phyloP scores from a whole-genome alignment of 192 early-diverging fungal genomes.

The Podila verticillata region DNA sequence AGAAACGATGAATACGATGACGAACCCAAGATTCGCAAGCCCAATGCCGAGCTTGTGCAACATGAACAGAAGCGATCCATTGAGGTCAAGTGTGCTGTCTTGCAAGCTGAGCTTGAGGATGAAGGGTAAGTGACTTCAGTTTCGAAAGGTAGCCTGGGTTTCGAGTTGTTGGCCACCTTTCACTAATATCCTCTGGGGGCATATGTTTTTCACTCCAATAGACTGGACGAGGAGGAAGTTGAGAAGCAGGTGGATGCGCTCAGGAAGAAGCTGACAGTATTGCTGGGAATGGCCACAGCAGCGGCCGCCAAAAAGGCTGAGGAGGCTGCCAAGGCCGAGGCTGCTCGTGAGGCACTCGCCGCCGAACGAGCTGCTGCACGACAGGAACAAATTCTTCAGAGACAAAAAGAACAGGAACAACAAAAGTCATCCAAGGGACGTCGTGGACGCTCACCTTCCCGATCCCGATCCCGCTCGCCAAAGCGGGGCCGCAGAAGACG shows the following conservation, averaged over 20 bases:
- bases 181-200: background rate
- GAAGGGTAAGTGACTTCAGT: constrained; percentile 57
- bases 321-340: constrained; percentile 19
- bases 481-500: background rate
- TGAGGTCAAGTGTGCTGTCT: constrained; percentile 85
- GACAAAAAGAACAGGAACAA: background rate
- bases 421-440: constrained; percentile 7
- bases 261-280: constrained; percentile 27
- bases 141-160: background rate
- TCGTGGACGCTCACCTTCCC: constrained; percentile 12
- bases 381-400: constrained; percentile 18
- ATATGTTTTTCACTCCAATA: constrained; percentile 18
- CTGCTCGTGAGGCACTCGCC: constrained; percentile 1
- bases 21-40: constrained; percentile 56
- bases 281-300: constrained; percentile 33
- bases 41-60: constrained; percentile 81
- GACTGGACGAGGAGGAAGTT: constrained; percentile 69
- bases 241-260: constrained; percentile 70
- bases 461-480: constrained; percentile 19
- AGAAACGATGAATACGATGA: constrained; percentile 52
- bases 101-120: constrained; percentile 84
- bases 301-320: constrained; percentile 26
- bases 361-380: constrained; percentile 39
- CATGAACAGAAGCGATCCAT: constrained; percentile 91
- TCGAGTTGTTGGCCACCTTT: too few species aligned